Percentiles rank a stretch among this genome's conserved stretches.
Conservation (phyloP, 495 filamentous ascomycete species). For the Jackrogersella minutella region DNA sequence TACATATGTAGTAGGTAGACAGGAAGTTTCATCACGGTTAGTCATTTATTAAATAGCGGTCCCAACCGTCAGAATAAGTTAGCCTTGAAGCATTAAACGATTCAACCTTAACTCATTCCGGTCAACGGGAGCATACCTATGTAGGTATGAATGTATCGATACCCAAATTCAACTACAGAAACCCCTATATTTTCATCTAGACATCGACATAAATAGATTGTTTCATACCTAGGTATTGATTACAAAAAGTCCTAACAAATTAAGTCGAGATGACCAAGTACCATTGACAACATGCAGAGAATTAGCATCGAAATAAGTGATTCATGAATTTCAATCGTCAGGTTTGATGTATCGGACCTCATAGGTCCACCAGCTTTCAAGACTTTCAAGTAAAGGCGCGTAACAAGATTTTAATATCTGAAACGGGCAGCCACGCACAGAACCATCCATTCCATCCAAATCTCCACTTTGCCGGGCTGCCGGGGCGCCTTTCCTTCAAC, state of each 20-base stretch:
- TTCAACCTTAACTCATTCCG: not conserved
- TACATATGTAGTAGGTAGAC: not conserved
- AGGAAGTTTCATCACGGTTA: not conserved
- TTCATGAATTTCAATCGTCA: not conserved
- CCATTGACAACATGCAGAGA: too few species aligned
- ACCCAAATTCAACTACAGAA: too few species aligned
- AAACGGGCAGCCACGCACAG: constrained; percentile 36
- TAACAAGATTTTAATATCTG: constrained; percentile 38
- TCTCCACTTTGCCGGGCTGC: constrained; percentile 21
- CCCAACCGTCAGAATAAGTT: not conserved
- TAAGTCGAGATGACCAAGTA: too few species aligned
- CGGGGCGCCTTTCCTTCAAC: constrained; percentile 5
- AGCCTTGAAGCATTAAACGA: not conserved
- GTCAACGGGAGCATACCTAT: too few species aligned
- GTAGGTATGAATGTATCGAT: too few species aligned
- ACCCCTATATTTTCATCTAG: too few species aligned
- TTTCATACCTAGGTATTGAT: too few species aligned
- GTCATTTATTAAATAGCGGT: not conserved
- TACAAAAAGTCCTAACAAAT: too few species aligned
- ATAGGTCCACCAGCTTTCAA: too few species aligned
- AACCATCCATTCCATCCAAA: not conserved
- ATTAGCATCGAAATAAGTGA: too few species aligned
- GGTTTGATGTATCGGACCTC: constrained; percentile 8
- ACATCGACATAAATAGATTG: too few species aligned
- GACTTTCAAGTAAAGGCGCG: constrained; percentile 21